These are phyloP conservation scores for Fusarium sp. DNA, from an alignment of 2,329 filamentous ascomycete genomes.

Conservation along the genomic window DNA sequence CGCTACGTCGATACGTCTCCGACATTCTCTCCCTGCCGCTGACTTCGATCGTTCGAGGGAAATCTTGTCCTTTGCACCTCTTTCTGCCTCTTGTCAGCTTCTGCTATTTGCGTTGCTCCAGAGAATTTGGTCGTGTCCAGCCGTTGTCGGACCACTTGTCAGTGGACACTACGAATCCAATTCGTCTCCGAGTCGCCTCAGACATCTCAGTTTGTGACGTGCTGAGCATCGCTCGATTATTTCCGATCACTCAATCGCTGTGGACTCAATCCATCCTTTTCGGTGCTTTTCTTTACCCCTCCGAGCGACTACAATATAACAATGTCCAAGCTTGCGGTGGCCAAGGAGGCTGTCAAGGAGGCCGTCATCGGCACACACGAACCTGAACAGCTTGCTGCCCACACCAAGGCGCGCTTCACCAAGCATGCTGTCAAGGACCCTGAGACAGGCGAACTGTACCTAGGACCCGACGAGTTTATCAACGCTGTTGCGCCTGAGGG, in stretches of 20 bases:
- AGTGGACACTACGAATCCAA: conserved; percentile 20
- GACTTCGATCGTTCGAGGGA: conserved; percentile 29
- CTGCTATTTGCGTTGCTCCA: conserved; percentile 16
- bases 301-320: conserved; percentile 36
- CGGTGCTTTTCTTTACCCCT: conserved; percentile 18
- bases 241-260: conserved; percentile 33
- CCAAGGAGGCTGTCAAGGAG: conserved; percentile 81
- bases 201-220: conserved; percentile 10
- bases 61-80: conserved; percentile 2
- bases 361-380: conserved; percentile 73
- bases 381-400: conserved; percentile 72
- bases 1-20: conserved; percentile 21
- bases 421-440: conserved; percentile 80
- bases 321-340: conserved; percentile 56
- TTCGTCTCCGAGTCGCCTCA: neutral
- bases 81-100: conserved; percentile 12
- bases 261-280: conserved; percentile 12
- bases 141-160: conserved; percentile 34
- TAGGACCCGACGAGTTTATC: conserved; percentile 89
- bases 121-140: conserved; percentile 17
- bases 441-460: conserved; percentile 78
- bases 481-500: conserved; percentile 85
- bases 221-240: conserved; percentile 17
- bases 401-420: conserved; percentile 80
- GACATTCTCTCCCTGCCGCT: conserved; percentile 18